These are phyloP conservation scores for Schizothecium vesticola DNA, from an alignment of 495 filamentous ascomycete species.

Conservation along the genomic window DNA sequence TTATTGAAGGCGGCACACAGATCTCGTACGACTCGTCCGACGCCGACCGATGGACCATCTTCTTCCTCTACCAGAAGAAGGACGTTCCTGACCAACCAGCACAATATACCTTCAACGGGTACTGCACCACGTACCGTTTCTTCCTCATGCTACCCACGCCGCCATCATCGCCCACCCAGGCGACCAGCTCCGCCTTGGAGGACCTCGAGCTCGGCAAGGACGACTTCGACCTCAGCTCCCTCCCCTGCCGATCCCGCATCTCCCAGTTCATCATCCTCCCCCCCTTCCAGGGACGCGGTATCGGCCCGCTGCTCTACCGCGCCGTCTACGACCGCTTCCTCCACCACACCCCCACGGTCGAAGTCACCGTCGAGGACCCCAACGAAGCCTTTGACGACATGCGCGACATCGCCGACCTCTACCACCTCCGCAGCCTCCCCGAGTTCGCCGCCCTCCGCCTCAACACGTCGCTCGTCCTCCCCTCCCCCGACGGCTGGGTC, in stretches of 20 bases:
- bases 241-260: slow-evolving; percentile 71
- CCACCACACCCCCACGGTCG: slow-evolving; percentile 56
- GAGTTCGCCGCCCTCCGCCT: slow-evolving; percentile 50
- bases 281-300: slow-evolving; percentile 71
- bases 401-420: slow-evolving; percentile 76
- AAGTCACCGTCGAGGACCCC: slow-evolving; percentile 93
- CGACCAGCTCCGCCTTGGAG: slow-evolving; percentile 1
- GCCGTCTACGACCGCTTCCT: slow-evolving; percentile 64
- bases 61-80: slow-evolving; percentile 71
- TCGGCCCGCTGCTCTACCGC: slow-evolving; percentile 77
- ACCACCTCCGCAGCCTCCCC: slow-evolving; percentile 52
- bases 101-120: slow-evolving; percentile 73
- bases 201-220: slow-evolving; percentile 23
- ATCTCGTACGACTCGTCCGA: slow-evolving; percentile 69
- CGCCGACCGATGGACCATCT: slow-evolving; percentile 80
- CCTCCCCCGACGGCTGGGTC: slow-evolving; percentile 40
- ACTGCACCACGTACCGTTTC: slow-evolving; percentile 85
- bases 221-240: slow-evolving; percentile 28
- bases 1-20: slow-evolving; percentile 81
- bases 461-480: slow-evolving; percentile 37
- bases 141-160: slow-evolving; percentile 45
- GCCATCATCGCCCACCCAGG: slow-evolving; percentile 19
- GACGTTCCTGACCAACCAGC: slow-evolving; percentile 36
- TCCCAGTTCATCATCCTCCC: slow-evolving; percentile 94
- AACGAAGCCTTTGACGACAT: slow-evolving; percentile 92